These are phyloP conservation scores for Aphanocladium album DNA, from an alignment of 2,329 filamentous ascomycete genomes.

Conservation along the genomic window DNA sequence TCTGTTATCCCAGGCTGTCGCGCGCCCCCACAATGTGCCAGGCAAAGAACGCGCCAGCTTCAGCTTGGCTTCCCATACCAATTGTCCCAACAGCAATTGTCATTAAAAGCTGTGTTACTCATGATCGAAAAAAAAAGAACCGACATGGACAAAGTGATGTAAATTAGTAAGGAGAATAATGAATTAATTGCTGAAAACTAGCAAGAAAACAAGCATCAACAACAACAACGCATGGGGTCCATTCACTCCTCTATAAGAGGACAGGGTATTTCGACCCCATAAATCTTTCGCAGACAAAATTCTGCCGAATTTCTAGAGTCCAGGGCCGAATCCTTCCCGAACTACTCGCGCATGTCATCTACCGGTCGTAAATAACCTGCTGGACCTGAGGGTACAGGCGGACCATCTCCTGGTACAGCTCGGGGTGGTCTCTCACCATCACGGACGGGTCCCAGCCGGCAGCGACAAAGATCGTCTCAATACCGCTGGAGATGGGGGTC, in stretches of 20 bases:
- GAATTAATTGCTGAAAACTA: not conserved
- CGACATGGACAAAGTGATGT: not conserved
- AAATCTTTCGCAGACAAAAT: not conserved
- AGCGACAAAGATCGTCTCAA: conserved; percentile 88
- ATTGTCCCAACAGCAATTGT: too few relatives aligned
- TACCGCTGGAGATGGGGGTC: conserved; percentile 79
- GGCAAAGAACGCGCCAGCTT: not conserved
- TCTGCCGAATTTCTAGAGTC: not conserved
- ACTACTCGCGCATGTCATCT: not conserved
- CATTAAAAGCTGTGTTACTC: not conserved
- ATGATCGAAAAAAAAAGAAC: not conserved
- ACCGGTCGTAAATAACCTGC: conserved; percentile 54
- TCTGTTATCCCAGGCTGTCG: not conserved
- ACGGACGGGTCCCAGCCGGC: conserved; percentile 65
- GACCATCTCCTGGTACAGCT: conserved; percentile 75
- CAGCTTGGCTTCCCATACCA: not conserved
- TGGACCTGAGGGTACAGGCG: conserved; percentile 80
- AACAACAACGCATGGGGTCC: not conserved
- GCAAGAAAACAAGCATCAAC: not conserved
- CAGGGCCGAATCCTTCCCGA: not conserved
- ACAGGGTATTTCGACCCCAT: not conserved
- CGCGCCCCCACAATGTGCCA: not conserved
- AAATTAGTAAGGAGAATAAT: not conserved
- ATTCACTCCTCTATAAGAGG: not conserved
- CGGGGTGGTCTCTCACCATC: conserved; percentile 73